Evolutionary conservation across 2,329 filamentous ascomycete species (phyloP), one percentile per base, ranked within the genome.

Genomic region (Coniochaeta hoffmannii): DNA sequence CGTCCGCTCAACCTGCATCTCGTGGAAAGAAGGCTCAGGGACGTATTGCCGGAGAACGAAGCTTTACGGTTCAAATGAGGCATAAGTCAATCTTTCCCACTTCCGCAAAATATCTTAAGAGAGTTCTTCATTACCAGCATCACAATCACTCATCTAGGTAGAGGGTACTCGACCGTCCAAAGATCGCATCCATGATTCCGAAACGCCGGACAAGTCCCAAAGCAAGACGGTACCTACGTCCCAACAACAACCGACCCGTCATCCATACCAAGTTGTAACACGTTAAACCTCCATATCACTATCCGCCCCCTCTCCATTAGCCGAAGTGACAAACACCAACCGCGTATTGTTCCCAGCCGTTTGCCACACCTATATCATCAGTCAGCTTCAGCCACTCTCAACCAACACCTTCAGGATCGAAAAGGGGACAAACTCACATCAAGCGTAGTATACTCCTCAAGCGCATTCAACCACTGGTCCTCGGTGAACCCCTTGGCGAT

Each of bases 401-500:
- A 4, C 34, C 3, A 54, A 46, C 30, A 32, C 26, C 14, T 30
- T 44, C 3, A 12, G 38, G 34, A 51, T n/a, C n/a, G n/a, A n/a
- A 52, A 24, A 46, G 24, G n/a, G 10, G 36, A 2, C 55, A 66
- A 61, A 87, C 92, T 90, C 77, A 97, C 94, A 76, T 96, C 89
- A 58, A 96, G 75, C 61, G 82, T 77, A 2, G 89, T 86, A 72
- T 99, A 97, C 76, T 96, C 93, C 59, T 96, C 87, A 68, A 99
- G 79, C 19, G 92, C 87, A 62, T 82, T 82, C 66, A 89, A 80
- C 75, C 96, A 91, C 71, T 99, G 92, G 71, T 97, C 90, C 61
- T 91, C 87, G 0, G 93, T 99, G 71, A 97, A 99, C 2, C 94
- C 94, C 80, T 96, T 97, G 54, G 92, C 94, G 64, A 97, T 80